A percentile compares a stretch with the other conserved stretches of the same genome.
phyloP scores from a whole-genome alignment of 495 filamentous ascomycete species.

The Lindgomyces ingoldianus region DNA sequence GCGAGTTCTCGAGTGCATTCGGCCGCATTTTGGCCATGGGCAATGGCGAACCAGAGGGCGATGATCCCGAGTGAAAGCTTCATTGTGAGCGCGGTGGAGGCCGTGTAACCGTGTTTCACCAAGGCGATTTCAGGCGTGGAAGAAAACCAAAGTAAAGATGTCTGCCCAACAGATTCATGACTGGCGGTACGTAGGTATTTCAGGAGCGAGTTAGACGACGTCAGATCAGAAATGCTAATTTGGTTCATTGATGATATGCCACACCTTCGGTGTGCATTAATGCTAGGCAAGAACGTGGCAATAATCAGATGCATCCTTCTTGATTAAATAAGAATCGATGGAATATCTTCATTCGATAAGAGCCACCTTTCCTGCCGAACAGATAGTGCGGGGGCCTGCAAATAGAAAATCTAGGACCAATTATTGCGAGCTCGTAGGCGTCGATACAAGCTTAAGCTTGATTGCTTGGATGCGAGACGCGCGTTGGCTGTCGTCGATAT shows the following conservation, averaged over 20 bases:
- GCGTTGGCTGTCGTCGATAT: conserved; percentile 16
- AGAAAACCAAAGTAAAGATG: conserved; percentile 1
- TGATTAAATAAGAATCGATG: conserved; percentile 1
- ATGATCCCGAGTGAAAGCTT: conserved; percentile 16
- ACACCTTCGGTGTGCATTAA: neutral
- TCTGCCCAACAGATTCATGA: conserved; percentile 16
- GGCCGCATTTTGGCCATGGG: conserved; percentile 7
- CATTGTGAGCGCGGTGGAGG: conserved; percentile 13
- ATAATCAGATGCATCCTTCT: conserved; percentile 5
- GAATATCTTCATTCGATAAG: conserved; percentile 9
- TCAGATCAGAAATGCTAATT: conserved; percentile 3
- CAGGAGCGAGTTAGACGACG: neutral
- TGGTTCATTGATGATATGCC: neutral
- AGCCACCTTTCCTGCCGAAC: conserved; percentile 2
- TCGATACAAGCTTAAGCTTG: conserved; percentile 5
- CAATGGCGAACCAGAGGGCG: conserved; percentile 3
- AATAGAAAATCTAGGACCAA: neutral
- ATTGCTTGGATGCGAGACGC: conserved; percentile 1
- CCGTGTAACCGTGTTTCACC: neutral
- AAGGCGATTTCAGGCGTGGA: neutral
- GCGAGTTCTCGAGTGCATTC: conserved; percentile 26
- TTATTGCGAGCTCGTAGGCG: neutral
- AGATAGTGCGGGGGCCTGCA: neutral
- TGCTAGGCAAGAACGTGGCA: conserved; percentile 14
- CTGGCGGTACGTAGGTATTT: conserved; percentile 4